Percentiles rank a stretch among this genome's conserved stretches.
Conservation (phyloP, 768 basidiomycete genomes). For the Auricularia heimuer region DNA sequence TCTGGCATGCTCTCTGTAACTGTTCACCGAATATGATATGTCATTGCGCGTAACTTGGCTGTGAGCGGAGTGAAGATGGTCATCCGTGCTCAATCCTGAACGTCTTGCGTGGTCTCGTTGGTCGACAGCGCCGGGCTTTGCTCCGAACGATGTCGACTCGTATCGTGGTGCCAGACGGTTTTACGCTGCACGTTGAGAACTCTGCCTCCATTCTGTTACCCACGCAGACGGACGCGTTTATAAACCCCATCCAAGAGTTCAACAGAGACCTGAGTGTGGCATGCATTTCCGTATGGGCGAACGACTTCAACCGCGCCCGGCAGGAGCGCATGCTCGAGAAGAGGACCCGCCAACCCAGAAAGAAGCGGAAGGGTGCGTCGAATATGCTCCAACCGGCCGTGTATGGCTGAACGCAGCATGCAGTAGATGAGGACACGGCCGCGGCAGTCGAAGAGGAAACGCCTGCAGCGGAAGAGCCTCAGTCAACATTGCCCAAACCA, state of each 20-base stretch:
- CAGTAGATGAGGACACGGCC: background rate
- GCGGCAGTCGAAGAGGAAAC: background rate
- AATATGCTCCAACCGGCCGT: slow-evolving; percentile 1
- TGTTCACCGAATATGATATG: too few relatives aligned
- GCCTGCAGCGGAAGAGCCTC: background rate
- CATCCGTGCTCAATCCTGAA: too few relatives aligned
- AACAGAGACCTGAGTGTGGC: slow-evolving; percentile 91
- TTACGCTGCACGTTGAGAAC: slow-evolving; percentile 72
- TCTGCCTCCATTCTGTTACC: slow-evolving; percentile 71
- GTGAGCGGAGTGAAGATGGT: too few relatives aligned
- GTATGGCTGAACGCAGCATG: background rate
- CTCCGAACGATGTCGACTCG: background rate
- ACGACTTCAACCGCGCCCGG: background rate
- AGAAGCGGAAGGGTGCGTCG: slow-evolving; percentile 8
- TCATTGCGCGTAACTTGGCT: too few relatives aligned
- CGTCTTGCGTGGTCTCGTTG: too few relatives aligned
- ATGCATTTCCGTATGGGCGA: slow-evolving; percentile 71
- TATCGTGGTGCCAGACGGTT: slow-evolving; percentile 53
- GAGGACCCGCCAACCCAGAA: slow-evolving; percentile 43
- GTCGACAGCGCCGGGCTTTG: background rate
- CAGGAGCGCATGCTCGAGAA: slow-evolving; percentile 49
- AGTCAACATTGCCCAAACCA: background rate
- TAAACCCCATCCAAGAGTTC: slow-evolving; percentile 98
- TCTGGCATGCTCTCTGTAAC: background rate
- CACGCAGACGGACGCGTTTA: slow-evolving; percentile 70